Conservation (phyloP, 208 protist species). For the Trichomonas vaginalis region DNA sequence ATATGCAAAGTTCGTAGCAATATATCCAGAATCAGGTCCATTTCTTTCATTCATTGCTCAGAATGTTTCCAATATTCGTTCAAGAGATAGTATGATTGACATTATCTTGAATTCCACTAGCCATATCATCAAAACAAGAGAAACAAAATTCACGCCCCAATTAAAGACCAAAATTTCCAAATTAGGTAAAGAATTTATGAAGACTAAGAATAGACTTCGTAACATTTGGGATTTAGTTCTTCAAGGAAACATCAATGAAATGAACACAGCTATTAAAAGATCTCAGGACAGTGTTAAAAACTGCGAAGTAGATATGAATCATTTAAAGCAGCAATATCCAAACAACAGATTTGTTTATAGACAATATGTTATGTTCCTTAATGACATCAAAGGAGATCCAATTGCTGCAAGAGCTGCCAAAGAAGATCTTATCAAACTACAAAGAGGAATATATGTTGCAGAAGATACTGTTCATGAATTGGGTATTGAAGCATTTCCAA, state of each 20-base stretch:
- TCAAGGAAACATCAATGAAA: neutral
- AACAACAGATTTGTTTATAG: neutral
- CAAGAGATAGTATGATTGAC: neutral
- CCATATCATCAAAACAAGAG: neutral
- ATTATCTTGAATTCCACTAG: neutral
- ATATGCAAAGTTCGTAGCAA: neutral
- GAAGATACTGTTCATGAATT: neutral
- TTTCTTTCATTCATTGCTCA: neutral
- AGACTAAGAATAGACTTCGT: neutral
- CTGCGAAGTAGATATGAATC: neutral
- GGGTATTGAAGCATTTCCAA: neutral
- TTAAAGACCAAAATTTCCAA: neutral
- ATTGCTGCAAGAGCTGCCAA: too few relatives aligned
- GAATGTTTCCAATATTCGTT: neutral
- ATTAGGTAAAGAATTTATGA: neutral
- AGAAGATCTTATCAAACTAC: neutral
- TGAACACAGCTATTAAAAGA: neutral
- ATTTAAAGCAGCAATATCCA: neutral
- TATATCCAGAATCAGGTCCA: neutral
- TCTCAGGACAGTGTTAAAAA: neutral
- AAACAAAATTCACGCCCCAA: neutral
- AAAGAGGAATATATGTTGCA: neutral
- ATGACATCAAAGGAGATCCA: neutral
- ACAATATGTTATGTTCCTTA: neutral
- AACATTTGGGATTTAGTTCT: neutral